Base-by-base conservation (phyloP, 495 filamentous ascomycete species). In the Pseudotulostoma volvatum region DNA sequence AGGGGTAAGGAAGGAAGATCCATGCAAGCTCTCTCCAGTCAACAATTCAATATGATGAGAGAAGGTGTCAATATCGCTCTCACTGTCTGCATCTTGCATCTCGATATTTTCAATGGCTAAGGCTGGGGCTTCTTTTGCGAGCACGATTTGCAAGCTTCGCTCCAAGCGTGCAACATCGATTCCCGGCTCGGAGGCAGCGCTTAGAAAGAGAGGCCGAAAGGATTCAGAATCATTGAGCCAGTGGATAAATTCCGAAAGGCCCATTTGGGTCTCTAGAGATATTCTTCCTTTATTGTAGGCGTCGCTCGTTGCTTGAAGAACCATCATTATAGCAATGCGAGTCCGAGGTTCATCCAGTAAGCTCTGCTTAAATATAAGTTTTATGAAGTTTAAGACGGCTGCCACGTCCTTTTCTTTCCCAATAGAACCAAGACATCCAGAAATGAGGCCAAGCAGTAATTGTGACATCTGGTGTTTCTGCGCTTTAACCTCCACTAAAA, bases 381-480 rank as follows among this genome's bases (percentile, higher is more conserved):
- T 69, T 28, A 84, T 54, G 1, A 77, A 48, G 3, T 57, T 49
- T 15, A 42, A 20, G 13, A 18, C n/a, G 21, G 33, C 20, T 17
- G 17, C 28, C 18, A 88, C 61, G 11, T 66, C 71, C 16, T 74
- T 70, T 44, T 70, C 72, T 48, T 69, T 77, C 15, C 67, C 54
- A n/a, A 88, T 48, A 33, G 73, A 67, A 17, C 71, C 70, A 7
- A 88, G 51, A 30, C 79, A 64, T 14, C 79, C 77, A 37, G 79
- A 55, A 37, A 76, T 70, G 16, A 87, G 55, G 1, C 84, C 81
- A 49, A 84, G 74, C 5, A 78, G 67, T 18, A 95, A 61, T 38
- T 74, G 78, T 16, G 82, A 82, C 2, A 84, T 69, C 20, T 70
- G 67, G 43, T 82, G 77, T n/a, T n/a, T n/a, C 44, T 77, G 68